Conservation (phyloP, 2,329 filamentous ascomycete species). For the Dichotomopilus funicola region DNA sequence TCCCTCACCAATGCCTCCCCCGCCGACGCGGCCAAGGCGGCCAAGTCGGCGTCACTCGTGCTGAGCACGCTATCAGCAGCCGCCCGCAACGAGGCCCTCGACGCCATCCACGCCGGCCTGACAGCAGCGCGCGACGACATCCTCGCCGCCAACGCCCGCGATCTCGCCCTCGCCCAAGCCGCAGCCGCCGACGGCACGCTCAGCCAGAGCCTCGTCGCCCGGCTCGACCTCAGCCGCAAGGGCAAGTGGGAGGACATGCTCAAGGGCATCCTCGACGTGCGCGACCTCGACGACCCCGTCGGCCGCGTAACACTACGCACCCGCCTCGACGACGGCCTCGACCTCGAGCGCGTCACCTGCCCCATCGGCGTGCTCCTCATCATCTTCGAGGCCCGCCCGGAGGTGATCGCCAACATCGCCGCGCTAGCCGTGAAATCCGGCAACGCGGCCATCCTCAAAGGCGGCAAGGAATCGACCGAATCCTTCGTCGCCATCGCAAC, state of each 20-base stretch:
- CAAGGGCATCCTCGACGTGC: constrained; percentile 85
- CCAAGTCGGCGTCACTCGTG: constrained; percentile 73
- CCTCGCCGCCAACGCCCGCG: constrained; percentile 76
- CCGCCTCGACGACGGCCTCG: constrained; percentile 75
- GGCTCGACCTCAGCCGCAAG: constrained; percentile 75
- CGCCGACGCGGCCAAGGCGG: constrained; percentile 66
- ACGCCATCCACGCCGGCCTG: constrained; percentile 74
- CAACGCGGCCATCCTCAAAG: constrained; percentile 94
- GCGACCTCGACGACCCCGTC: constrained; percentile 82
- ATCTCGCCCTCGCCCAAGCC: constrained; percentile 66
- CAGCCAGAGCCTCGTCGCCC: constrained; percentile 76
- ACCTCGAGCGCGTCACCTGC: constrained; percentile 81
- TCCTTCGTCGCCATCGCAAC: constrained; percentile 89
- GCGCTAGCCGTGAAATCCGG: constrained; percentile 94
- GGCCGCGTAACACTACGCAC: constrained; percentile 80
- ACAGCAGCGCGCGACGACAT: constrained; percentile 64
- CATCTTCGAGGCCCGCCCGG: constrained; percentile 95
- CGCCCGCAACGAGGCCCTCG: constrained; percentile 78
- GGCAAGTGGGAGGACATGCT: constrained; percentile 99
- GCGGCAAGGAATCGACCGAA: constrained; percentile 89
- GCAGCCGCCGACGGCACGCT: constrained; percentile 70
- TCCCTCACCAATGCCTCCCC: constrained; percentile 83
- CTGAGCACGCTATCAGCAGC: constrained; percentile 71
- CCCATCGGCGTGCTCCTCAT: constrained; percentile 97
- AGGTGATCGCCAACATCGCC: constrained; percentile 97